Base-by-base conservation (phyloP, 345 rosid species). In the Turnera subulata region DNA sequence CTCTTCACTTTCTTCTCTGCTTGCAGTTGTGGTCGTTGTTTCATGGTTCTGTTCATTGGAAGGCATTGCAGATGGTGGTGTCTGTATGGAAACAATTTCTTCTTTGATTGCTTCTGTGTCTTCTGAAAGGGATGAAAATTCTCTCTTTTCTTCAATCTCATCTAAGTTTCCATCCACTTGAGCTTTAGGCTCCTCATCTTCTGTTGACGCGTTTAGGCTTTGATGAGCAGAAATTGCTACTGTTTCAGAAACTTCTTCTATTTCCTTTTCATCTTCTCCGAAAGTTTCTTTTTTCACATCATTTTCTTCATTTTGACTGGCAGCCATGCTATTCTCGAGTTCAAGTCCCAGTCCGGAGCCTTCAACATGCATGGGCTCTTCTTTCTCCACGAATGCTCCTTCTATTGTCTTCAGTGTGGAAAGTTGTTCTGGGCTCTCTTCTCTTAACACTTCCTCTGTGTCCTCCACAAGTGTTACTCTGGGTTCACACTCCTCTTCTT, bases 1-100 rank as follows among this genome's bases (percentile, higher is more conserved):
- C 32, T 45, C 13, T 13, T 0, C 43, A 11, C 43, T 37, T 53
- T 52, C 59, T 29, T 58, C 58, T 33, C 1, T 40, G 57, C 58
- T 50, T 21, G 22, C 63, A 16, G 21, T 65, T 65, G 49, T 35
- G 20, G 9, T 45, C 52, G 53, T 58, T 51, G 39, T 52, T 66
- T 11, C 29, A 18, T 22, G 52, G 19, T 43, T 40, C 29, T 43
- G 44, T 35, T 66, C 40, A 39, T 53, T 38, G 29, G 59, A 48
- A 50, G 56, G 21, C 33, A 50, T 14, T 11, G 50, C 25, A 39
- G 56, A 46, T 45, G 46, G 11, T 42, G 45, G 12, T 42, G 42
- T 17, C 53, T 58, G 53, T 14, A 32, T 11, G 11, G 46, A 37
- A 23, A n/a, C 12, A 45, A 22, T 52, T 35, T 37, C 63, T 22